Conservation (phyloP, 805 yeast genomes). For the Candida maesae region DNA sequence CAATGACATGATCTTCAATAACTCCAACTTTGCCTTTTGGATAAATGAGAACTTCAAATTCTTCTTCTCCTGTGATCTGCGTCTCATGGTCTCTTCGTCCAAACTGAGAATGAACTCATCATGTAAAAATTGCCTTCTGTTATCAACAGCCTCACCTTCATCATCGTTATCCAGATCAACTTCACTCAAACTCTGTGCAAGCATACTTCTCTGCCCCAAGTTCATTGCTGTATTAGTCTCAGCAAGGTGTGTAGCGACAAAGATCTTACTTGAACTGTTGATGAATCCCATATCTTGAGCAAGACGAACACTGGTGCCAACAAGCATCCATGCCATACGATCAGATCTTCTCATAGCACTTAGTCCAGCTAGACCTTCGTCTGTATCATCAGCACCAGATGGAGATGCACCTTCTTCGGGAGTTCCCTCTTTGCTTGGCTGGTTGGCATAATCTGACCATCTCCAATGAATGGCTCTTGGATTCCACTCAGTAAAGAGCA, state of each 20-base stretch:
- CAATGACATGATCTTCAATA: conserved; percentile 71
- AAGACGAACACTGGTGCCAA: conserved; percentile 80
- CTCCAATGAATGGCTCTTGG: conserved; percentile 92
- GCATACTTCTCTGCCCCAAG: conserved; percentile 72
- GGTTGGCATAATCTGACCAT: conserved; percentile 73
- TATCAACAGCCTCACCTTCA: conserved; percentile 26
- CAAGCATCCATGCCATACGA: conserved; percentile 91
- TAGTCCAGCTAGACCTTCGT: conserved; percentile 61
- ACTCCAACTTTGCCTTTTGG: conserved; percentile 77
- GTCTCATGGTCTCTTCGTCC: conserved; percentile 29
- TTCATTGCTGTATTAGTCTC: conserved; percentile 83
- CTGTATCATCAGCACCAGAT: conserved; percentile 28
- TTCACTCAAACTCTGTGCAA: conserved; percentile 68
- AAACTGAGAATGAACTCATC: conserved; percentile 29
- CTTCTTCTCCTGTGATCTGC: conserved; percentile 23
- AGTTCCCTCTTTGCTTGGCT: conserved; percentile 3
- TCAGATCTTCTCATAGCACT: conserved; percentile 85
- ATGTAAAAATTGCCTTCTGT: conserved; percentile 26
- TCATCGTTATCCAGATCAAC: conserved; percentile 49
- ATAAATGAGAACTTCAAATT: conserved; percentile 49
- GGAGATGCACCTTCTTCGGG: conserved; percentile 7
- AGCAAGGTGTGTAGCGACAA: conserved; percentile 78
- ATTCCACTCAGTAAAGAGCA: conserved; percentile 91
- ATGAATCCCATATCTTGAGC: conserved; percentile 85
- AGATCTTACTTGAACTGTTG: conserved; percentile 67